These are phyloP conservation scores for Hibiscus mutabilis DNA, from an alignment of 345 rosid genomes.

Conservation along the genomic window DNA sequence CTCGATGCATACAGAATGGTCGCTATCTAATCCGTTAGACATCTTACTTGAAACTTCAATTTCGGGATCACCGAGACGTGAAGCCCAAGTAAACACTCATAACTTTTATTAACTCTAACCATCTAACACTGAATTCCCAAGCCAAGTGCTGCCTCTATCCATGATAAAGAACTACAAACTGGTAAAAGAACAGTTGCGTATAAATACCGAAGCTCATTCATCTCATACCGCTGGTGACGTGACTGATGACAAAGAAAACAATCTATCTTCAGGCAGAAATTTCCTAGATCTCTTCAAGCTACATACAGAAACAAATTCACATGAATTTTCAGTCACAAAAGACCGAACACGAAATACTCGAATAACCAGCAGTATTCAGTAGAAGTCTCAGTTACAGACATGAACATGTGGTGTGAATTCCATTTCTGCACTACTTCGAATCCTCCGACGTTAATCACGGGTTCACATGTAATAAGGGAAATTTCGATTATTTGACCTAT, in stretches of 20 bases:
- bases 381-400: not conserved
- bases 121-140: not conserved
- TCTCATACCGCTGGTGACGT: conserved; percentile 47
- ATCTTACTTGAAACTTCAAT: not conserved
- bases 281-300: conserved; percentile 52
- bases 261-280: too few relatives aligned
- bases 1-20: too few relatives aligned
- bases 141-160: not conserved
- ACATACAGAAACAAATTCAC: conserved; percentile 21
- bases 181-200: not conserved
- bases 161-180: not conserved
- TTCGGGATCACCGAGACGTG: not conserved
- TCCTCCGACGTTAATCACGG: not conserved
- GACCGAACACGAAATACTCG: too few relatives aligned
- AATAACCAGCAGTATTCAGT: not conserved
- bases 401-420: not conserved
- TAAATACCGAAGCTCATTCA: not conserved
- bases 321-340: conserved; percentile 5
- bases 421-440: not conserved
- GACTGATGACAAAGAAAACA: conserved; percentile 52
- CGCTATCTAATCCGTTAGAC: not conserved
- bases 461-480: too few relatives aligned
- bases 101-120: not conserved
- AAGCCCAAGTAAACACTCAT: not conserved
- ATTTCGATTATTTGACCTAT: too few relatives aligned